Conservation (phyloP, 768 basidiomycete genomes). For the Phylloporus scabripes region DNA sequence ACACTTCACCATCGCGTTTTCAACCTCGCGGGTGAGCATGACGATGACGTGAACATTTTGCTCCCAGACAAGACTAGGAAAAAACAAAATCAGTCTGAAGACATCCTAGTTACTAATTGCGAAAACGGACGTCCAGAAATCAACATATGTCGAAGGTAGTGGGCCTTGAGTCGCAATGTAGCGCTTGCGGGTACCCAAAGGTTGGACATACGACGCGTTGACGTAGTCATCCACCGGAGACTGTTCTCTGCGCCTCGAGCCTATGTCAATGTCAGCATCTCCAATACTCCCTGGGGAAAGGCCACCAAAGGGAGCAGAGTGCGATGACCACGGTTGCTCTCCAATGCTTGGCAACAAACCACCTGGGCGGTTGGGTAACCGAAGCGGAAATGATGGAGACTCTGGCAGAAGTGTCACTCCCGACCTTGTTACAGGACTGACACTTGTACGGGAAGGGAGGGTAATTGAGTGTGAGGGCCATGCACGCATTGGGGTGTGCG, state of each 20-base stretch:
- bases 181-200: slow-evolving; percentile 69
- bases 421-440: neutral
- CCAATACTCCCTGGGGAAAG: neutral
- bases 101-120: neutral
- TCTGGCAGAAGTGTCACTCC: slow-evolving; percentile 5
- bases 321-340: slow-evolving; percentile 6
- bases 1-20: slow-evolving; percentile 86
- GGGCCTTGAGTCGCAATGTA: slow-evolving; percentile 98
- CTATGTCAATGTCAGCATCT: neutral
- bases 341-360: slow-evolving; percentile 15
- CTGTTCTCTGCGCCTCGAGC: slow-evolving; percentile 9
- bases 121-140: slow-evolving; percentile 89
- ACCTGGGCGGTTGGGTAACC: slow-evolving; percentile 13
- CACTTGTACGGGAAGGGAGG: neutral
- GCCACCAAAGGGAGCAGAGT: neutral
- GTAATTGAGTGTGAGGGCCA: slow-evolving; percentile 6
- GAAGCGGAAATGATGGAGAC: slow-evolving; percentile 13
- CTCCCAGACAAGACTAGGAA: slow-evolving; percentile 76
- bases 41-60: slow-evolving; percentile 93
- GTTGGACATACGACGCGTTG: slow-evolving; percentile 92
- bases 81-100: slow-evolving; percentile 1
- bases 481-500: slow-evolving; percentile 9
- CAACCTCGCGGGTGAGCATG: slow-evolving; percentile 92
- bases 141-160: slow-evolving; percentile 77
- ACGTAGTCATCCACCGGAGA: slow-evolving; percentile 80